These are phyloP conservation scores for Emericellopsis cladophorae DNA, from an alignment of 2,329 filamentous ascomycete genomes.

Conservation along the genomic window DNA sequence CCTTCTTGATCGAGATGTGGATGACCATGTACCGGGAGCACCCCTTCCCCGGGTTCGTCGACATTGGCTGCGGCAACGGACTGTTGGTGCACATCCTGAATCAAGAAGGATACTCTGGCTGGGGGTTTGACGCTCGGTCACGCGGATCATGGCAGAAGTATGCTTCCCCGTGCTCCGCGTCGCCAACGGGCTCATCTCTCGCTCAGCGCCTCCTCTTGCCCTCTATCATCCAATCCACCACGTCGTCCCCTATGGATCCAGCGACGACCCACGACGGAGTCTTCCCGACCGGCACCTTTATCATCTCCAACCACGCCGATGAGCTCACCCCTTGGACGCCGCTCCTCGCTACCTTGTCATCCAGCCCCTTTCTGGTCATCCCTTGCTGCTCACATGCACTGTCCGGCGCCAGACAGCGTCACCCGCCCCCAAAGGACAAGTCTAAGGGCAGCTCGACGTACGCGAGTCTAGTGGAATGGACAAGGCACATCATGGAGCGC, in stretches of 20 bases:
- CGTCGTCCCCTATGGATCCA: conserved; percentile 4
- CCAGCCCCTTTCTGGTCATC: conserved; percentile 79
- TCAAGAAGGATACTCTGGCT: conserved; percentile 70
- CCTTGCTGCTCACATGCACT: conserved; percentile 91
- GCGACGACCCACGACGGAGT: conserved; percentile 39
- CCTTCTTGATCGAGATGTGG: conserved; percentile 91
- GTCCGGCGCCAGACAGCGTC: conserved; percentile 61
- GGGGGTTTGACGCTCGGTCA: conserved; percentile 81
- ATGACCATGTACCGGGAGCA: conserved; percentile 56
- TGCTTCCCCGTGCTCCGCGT: conserved; percentile 16
- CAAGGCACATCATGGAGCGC: conserved; percentile 53
- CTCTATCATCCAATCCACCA: conserved; percentile 16
- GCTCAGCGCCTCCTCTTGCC: conserved; percentile 37
- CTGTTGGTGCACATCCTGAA: conserved; percentile 74
- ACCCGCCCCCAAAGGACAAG: conserved; percentile 40
- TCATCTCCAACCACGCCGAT: conserved; percentile 94
- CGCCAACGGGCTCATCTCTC: conserved; percentile 20
- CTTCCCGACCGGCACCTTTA: conserved; percentile 69
- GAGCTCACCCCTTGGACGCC: conserved; percentile 96
- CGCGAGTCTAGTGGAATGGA: conserved; percentile 71
- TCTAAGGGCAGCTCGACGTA: conserved; percentile 56
- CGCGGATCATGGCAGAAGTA: conserved; percentile 80
- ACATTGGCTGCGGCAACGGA: conserved; percentile 93
- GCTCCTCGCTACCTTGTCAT: conserved; percentile 63
- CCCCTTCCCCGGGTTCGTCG: conserved; percentile 77